Evolutionary conservation across 2,329 filamentous ascomycete genomes (phyloP), one percentile per base, ranked within the genome.

Genomic region (Neoscytalidium dimidiatum): DNA sequence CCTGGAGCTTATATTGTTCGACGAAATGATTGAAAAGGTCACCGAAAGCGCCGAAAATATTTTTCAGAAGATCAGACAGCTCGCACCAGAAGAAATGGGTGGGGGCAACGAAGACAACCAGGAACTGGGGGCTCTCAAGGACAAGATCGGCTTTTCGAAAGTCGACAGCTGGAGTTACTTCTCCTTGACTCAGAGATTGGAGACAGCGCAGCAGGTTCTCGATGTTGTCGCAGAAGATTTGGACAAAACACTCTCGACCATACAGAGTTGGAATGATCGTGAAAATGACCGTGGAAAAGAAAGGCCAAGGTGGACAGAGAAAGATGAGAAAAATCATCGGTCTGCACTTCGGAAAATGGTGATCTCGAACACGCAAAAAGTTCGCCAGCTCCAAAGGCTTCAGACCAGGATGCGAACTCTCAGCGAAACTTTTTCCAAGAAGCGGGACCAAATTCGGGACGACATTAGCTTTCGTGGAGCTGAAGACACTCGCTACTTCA

Each of bases 401-500:
- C 44, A 26, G 14, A n/a, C n/a, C 4, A 61, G 65, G 13, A 66
- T 71, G 31, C 64, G 66, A 43, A 67, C 68, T 23, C 57, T 69
- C 19, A 67, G 67, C n/a, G 38, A 43, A 6, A 62, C 62, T 4
- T 67, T 72, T 7, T 64, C 58, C 11, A 67, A 62, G 41, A 62
- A 61, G 7, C 66, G 69, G 23, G 67, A 68, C 29, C 66, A 69
- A 1, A 68, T 68, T 21, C 64, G 69, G 13, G 62, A 68, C 21
- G 68, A 70, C n/a, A 64, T 69, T 17, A 68, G 64, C 26, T 66
- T 69, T 14, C 53, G 44, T 9, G 56, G 70, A 29, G 68, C 71
- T 1, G 69, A 74, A 49, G 72, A 76, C 43, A 71, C 76, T 41
- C 69, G 69, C 0, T 69, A 71, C 41, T 77, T 78, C 63, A 77